Evolutionary conservation across 108 stramenopile genomes (phyloP).

Genomic region (Fistulifera pelliculosa): DNA sequence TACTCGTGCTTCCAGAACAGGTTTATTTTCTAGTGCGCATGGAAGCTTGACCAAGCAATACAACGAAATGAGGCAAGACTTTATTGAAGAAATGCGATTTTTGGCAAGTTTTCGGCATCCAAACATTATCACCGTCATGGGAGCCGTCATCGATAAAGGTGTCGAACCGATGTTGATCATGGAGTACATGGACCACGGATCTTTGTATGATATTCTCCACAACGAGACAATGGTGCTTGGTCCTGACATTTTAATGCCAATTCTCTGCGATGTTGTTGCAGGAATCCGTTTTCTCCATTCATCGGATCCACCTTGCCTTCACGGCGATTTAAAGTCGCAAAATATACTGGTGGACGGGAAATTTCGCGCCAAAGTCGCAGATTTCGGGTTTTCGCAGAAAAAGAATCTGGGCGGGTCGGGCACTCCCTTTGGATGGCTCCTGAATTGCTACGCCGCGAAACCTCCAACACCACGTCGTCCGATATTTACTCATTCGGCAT

Average conservation of each 20-base stretch:
- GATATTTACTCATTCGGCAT: constrained; percentile 41
- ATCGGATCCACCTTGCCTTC: constrained; percentile 31
- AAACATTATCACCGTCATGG: constrained; percentile 36
- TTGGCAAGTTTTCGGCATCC: constrained; percentile 38
- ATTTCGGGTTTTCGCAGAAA: constrained; percentile 47
- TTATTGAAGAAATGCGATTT: constrained; percentile 35
- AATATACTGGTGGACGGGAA: constrained; percentile 43
- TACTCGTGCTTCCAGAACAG: background rate
- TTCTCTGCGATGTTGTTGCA: constrained; percentile 36
- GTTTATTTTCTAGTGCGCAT: background rate
- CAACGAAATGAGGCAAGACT: constrained; percentile 12
- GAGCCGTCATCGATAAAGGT: constrained; percentile 25
- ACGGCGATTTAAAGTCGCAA: constrained; percentile 36
- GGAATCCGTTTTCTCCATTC: constrained; percentile 49
- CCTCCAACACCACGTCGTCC: constrained; percentile 26
- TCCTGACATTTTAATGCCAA: constrained; percentile 29
- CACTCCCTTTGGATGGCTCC: constrained; percentile 97
- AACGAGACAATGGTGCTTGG: constrained; percentile 41
- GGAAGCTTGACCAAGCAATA: background rate
- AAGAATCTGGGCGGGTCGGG: constrained; percentile 47
- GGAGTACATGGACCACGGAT: constrained; percentile 53
- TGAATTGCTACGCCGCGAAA: constrained; percentile 39
- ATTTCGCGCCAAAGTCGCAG: constrained; percentile 49
- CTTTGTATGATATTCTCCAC: constrained; percentile 48
- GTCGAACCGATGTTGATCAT: constrained; percentile 31